A percentile compares a stretch with the other conserved stretches of the same genome.
Evolutionary conservation across 768 basidiomycete species (phyloP).

Genomic region (Tulasnella sp.): DNA sequence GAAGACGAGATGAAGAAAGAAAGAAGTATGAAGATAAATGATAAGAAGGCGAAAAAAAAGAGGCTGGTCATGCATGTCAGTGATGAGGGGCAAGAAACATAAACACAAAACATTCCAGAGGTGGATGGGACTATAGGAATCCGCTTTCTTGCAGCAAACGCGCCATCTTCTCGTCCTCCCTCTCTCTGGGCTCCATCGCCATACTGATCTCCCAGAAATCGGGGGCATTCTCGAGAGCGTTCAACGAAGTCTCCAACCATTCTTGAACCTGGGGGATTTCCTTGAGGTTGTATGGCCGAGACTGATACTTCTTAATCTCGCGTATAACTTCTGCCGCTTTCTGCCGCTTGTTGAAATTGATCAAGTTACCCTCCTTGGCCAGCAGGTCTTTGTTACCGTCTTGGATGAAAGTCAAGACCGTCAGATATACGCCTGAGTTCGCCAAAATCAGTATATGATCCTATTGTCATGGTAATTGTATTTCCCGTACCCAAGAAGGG

Average conservation of each 20-base stretch:
- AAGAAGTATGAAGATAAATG: too few relatives aligned
- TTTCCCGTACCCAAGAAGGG: constrained; percentile 75
- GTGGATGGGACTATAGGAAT: too few relatives aligned
- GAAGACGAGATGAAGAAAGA: not conserved
- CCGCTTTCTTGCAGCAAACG: constrained; percentile 78
- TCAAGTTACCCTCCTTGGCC: constrained; percentile 45
- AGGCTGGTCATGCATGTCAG: too few relatives aligned
- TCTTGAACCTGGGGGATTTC: constrained; percentile 50
- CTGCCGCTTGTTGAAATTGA: constrained; percentile 94
- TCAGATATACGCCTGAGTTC: constrained; percentile 77
- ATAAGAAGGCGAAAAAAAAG: too few relatives aligned
- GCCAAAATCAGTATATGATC: not conserved
- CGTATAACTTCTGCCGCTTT: constrained; percentile 93
- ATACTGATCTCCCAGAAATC: constrained; percentile 69
- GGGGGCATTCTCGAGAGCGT: constrained; percentile 52
- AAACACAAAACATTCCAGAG: too few relatives aligned
- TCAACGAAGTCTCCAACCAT: constrained; percentile 70
- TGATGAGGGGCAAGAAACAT: too few relatives aligned
- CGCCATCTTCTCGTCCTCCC: constrained; percentile 96
- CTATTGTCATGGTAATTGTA: constrained; percentile 1
- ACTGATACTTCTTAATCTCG: constrained; percentile 94
- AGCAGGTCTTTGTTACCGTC: constrained; percentile 87
- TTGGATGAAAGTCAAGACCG: constrained; percentile 94
- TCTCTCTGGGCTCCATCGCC: constrained; percentile 82
- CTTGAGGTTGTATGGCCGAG: constrained; percentile 75